Conservation (phyloP, 306 rosid genomes). For the Prosopis cineraria region DNA sequence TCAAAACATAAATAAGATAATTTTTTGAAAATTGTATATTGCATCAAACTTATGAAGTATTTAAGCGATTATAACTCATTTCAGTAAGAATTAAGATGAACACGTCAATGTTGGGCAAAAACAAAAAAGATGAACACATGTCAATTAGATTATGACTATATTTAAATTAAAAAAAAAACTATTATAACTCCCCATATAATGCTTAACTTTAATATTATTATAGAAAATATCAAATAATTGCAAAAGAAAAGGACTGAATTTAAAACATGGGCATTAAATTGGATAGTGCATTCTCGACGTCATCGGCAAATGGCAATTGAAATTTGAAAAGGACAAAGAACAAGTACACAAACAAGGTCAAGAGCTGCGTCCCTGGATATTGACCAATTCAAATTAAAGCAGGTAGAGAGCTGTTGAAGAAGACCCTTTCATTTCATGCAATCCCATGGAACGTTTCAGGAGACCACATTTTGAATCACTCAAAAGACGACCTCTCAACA, state of each 20-base stretch:
- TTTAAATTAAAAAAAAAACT: too few species aligned
- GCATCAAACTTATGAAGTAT: too few species aligned
- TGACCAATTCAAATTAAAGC: constrained; percentile 36
- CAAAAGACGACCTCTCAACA: not conserved
- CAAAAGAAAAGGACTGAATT: not conserved
- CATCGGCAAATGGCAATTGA: not conserved
- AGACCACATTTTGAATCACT: not conserved
- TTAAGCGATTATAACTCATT: too few species aligned
- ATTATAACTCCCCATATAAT: too few species aligned
- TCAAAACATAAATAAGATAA: too few species aligned
- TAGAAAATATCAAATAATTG: not conserved
- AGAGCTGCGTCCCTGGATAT: not conserved
- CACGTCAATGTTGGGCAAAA: too few species aligned
- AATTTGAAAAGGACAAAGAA: not conserved
- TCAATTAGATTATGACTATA: too few species aligned
- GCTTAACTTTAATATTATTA: not conserved
- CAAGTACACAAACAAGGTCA: not conserved
- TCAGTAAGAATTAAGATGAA: too few species aligned
- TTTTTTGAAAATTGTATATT: too few species aligned
- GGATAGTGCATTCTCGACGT: not conserved
- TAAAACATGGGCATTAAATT: not conserved
- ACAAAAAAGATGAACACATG: too few species aligned
- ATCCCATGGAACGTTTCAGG: constrained; percentile 22
- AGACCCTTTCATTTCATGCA: not conserved
- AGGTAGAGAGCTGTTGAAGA: not conserved